Evolutionary conservation across 148 eudicot genomes (phyloP), one percentile per base, ranked within the genome.

Genomic region (Camellia lanceoleosa): DNA sequence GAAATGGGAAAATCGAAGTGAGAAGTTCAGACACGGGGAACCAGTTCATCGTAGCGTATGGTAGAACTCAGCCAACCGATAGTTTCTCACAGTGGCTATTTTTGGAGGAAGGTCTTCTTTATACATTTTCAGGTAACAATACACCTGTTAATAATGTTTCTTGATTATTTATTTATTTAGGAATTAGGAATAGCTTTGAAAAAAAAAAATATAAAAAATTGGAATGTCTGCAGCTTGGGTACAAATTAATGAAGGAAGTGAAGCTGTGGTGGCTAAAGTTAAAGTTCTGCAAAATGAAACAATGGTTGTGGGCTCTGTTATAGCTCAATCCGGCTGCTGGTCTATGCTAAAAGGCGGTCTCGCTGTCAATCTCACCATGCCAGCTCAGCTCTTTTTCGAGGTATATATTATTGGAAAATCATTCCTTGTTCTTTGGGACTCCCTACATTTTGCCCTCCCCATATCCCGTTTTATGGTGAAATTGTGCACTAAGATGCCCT

Each of bases 301-400:
- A 58, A 80, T 75, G 46, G 78, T 82, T 64, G 86, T 90, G 12
- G 92, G 92, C 41, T 83, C 86, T 49, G 88, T 86, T 3, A 77
- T 88, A 59, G 92, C 95, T 63, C 80, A 85, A 73, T 75, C 85
- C 58, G 95, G 92, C 43, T 91, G 95, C 60, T 91, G 95, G 95
- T 88, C 88, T 74, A 86, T 91, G 91, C 87, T 91, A 42, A 91
- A 89, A 86, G 95, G 95, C 2, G 95, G 95, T 3, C 82, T 88
- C 15, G 71, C 84, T 43, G 80, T 88, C 20, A 79, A 73, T 63
- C 73, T 77, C 14, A 43, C 85, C 15, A 86, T 85, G 64, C 72
- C 61, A 7, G 84, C 81, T 46, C 82, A 83, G 66, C 41, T 88
- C 38, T 83, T 77, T 58, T 84, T 88, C 59, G 60, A 81, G 91